Conservation (phyloP, 139 green algal genomes). For the Closterium sp. region DNA sequence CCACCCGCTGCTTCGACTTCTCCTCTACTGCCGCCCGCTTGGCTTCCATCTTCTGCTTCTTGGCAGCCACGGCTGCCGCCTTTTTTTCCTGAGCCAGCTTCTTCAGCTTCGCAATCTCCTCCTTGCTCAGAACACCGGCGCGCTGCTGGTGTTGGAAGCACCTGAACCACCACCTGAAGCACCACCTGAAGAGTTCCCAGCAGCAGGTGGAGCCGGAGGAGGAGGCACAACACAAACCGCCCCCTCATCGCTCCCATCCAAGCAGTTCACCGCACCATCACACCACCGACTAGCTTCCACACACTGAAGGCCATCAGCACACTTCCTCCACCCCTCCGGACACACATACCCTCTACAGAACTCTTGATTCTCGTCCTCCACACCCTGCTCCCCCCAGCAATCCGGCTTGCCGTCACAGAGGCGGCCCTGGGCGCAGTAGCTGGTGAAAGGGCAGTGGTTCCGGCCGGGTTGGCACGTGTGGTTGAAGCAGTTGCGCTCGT, state of each 20-base stretch:
- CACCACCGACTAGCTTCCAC: background rate
- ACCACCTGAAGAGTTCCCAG: no score
- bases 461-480: no score
- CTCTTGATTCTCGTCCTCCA: background rate
- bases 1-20: background rate
- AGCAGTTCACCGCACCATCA: background rate
- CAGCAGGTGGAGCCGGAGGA: no score
- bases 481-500: no score
- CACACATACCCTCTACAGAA: background rate
- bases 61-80: background rate
- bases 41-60: background rate
- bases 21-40: background rate
- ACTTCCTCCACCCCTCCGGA: background rate
- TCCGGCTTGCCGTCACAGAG: background rate
- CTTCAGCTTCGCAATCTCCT: no score
- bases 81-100: background rate
- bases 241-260: background rate
- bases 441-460: background rate
- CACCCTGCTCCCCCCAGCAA: background rate
- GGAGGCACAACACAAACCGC: no score
- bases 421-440: background rate
- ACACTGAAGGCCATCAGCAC: background rate
- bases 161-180: no score
- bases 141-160: no score
- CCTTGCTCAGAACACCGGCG: no score